A percentile compares a stretch with the other conserved stretches of the same genome.
Conservation (phyloP, 345 rosid genomes). For the Fremontodendron californicum region DNA sequence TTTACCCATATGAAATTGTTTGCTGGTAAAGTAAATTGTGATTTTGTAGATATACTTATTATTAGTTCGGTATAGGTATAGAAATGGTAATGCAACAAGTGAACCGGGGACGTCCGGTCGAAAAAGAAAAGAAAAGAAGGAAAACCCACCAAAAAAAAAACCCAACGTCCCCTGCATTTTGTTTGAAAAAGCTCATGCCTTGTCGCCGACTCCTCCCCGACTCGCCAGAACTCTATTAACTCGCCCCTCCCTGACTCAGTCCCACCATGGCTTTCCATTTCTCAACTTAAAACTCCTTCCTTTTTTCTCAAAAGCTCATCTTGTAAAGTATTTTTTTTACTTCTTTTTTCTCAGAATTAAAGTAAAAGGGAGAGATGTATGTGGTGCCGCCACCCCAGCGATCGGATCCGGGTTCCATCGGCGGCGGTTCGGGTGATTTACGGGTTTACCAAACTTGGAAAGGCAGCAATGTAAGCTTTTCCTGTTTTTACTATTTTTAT, state of each 20-base stretch:
- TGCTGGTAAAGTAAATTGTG: too few species aligned
- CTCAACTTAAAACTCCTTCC: neutral
- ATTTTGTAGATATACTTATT: too few species aligned
- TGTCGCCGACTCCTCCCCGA: slow-evolving; percentile 25
- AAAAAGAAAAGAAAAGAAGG: too few species aligned
- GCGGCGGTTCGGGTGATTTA: slow-evolving; percentile 47
- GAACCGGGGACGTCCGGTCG: too few species aligned
- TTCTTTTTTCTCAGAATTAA: neutral
- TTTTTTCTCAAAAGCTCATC: neutral
- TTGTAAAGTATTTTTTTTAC: neutral
- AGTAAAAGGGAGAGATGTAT: slow-evolving; percentile 36
- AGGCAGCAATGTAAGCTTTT: slow-evolving; percentile 79
- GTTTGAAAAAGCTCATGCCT: slow-evolving; percentile 25
- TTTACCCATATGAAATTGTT: too few species aligned
- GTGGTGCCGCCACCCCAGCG: slow-evolving; percentile 86
- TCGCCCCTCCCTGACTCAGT: slow-evolving; percentile 10
- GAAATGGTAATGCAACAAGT: too few species aligned
- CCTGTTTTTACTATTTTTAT: neutral
- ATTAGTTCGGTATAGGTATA: too few species aligned
- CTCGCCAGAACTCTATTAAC: slow-evolving; percentile 31
- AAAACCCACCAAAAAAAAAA: neutral
- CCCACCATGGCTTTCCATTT: neutral
- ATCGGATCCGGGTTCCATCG: slow-evolving; percentile 60
- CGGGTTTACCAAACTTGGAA: slow-evolving; percentile 88
- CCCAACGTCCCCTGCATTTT: slow-evolving; percentile 3